Evolutionary conservation across 306 rosid species (phyloP).

Genomic region (Rosa rugosa): DNA sequence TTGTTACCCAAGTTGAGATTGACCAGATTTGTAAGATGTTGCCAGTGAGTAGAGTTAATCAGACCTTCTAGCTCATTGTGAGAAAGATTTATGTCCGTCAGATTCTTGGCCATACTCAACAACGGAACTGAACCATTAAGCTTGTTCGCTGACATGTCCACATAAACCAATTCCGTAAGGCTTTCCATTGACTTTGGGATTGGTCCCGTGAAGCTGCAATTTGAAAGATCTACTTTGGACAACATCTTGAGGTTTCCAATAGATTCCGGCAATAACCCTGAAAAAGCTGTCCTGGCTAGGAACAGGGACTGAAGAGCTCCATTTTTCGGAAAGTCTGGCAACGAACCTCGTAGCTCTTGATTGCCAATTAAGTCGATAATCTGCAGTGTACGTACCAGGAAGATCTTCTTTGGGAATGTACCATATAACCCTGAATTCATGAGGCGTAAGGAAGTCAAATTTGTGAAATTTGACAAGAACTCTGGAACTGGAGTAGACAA

Average conservation of each 20-base stretch:
- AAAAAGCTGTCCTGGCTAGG: background rate
- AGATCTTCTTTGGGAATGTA: conserved; percentile 31
- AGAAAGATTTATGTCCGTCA: conserved; percentile 24
- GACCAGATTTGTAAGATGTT: conserved; percentile 16
- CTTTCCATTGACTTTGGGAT: conserved; percentile 22
- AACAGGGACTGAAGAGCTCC: conserved; percentile 17
- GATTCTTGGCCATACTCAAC: conserved; percentile 20
- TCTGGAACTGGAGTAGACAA: conserved; percentile 24
- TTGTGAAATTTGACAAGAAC: conserved; percentile 16
- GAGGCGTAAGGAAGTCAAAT: conserved; percentile 27
- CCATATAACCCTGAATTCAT: background rate
- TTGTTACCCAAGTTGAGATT: conserved; percentile 26
- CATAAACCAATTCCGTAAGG: conserved; percentile 20
- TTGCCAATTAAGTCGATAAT: conserved; percentile 12
- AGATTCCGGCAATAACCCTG: conserved; percentile 29
- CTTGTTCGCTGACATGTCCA: conserved; percentile 25
- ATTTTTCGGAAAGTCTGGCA: conserved; percentile 19
- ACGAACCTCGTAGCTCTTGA: conserved; percentile 14
- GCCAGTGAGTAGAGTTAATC: conserved; percentile 24
- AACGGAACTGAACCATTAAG: conserved; percentile 35
- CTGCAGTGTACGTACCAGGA: conserved; percentile 24
- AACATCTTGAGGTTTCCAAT: conserved; percentile 20
- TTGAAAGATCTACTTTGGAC: conserved; percentile 21
- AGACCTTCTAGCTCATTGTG: conserved; percentile 26
- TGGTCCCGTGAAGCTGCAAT: conserved; percentile 19